Evolutionary conservation across 768 basidiomycete genomes (phyloP).

Genomic region (Leccinum pellstonianum): DNA sequence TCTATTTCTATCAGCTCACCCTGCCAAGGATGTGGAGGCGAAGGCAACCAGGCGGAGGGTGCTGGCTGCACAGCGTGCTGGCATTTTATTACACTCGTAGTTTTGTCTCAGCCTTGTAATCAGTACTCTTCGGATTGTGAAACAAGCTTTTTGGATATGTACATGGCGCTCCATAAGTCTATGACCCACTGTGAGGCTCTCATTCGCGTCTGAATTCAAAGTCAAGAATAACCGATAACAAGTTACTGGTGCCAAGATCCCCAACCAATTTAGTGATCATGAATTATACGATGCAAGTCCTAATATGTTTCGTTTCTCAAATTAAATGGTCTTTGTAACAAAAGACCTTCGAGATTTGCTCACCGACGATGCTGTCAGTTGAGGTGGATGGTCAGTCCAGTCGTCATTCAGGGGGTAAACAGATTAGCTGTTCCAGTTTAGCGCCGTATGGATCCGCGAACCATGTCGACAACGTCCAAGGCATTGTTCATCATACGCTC

Average conservation of each 20-base stretch:
- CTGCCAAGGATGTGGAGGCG: not conserved
- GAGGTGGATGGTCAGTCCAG: not conserved
- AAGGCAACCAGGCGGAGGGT: not conserved
- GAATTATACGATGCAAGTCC: too few relatives aligned
- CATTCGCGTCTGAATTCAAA: too few relatives aligned
- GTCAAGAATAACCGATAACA: too few relatives aligned
- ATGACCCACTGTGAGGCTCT: too few relatives aligned
- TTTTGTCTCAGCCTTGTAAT: not conserved
- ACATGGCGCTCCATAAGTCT: too few relatives aligned
- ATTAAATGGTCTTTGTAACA: not conserved
- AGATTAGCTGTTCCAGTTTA: not conserved
- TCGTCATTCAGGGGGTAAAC: not conserved
- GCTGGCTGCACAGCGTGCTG: not conserved
- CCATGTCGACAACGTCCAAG: constrained; percentile 11
- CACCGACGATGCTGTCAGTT: not conserved
- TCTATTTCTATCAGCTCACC: not conserved
- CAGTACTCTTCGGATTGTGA: not conserved
- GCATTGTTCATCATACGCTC: constrained; percentile 17
- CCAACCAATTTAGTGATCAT: too few relatives aligned
- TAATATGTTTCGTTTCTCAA: not conserved
- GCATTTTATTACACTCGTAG: too few relatives aligned
- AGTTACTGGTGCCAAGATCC: too few relatives aligned
- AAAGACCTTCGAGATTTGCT: not conserved
- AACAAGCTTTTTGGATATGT: not conserved
- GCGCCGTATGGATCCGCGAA: constrained; percentile 8